These are phyloP conservation scores for Cardiosporidium cionae DNA, from an alignment of 169 alveolate species.

Conservation along the genomic window DNA sequence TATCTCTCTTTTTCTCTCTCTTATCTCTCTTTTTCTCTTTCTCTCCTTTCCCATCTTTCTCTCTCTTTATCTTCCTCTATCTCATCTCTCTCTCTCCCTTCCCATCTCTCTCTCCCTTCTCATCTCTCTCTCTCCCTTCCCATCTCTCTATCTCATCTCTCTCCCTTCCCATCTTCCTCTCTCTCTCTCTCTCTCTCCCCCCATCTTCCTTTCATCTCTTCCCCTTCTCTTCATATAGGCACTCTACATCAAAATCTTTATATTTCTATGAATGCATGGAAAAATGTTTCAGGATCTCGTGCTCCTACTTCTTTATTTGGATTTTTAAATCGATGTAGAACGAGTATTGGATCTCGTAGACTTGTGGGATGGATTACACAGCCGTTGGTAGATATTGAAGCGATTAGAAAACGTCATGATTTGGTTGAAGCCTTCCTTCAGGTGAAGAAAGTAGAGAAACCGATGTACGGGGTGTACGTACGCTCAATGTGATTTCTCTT, in stretches of 20 bases:
- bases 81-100: too few species aligned
- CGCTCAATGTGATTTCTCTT: not conserved
- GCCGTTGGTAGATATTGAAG: conserved; percentile 81
- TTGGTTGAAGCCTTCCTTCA: conserved; percentile 81
- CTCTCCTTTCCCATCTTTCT: too few species aligned
- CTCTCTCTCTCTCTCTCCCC: too few species aligned
- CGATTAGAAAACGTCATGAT: conserved; percentile 79
- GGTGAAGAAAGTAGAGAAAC: conserved; percentile 1
- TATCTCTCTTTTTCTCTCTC: too few species aligned
- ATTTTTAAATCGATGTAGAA: conserved; percentile 64
- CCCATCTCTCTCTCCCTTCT: too few species aligned
- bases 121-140: too few species aligned
- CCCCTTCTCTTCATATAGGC: not conserved
- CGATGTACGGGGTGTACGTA: not conserved
- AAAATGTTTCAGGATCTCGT: not conserved
- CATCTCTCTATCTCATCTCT: too few species aligned
- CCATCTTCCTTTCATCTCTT: too few species aligned
- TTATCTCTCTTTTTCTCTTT: too few species aligned
- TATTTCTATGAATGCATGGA: not conserved
- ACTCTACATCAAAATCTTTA: not conserved
- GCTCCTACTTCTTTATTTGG: not conserved
- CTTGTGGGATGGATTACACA: conserved; percentile 88
- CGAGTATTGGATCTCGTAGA: conserved; percentile 83
- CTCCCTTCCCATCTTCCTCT: too few species aligned
- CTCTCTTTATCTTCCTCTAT: too few species aligned